phyloP scores from a whole-genome alignment of 352 stramenopile species.

The Pythium sukuiense region DNA sequence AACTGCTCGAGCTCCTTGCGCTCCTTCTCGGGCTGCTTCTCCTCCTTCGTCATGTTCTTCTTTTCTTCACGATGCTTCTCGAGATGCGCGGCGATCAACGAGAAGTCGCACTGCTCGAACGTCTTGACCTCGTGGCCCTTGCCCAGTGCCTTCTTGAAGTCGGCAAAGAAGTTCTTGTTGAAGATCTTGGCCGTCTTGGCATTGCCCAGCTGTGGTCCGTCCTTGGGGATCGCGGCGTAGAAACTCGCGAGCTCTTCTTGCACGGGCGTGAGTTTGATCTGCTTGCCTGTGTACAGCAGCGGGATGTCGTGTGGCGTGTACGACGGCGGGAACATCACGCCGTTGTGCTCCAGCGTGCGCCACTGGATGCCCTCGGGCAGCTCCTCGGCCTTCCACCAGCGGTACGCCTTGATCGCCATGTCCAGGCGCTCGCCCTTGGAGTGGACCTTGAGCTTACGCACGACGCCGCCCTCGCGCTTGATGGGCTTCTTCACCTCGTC shows the following conservation, averaged over 20 bases:
- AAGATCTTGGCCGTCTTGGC: conserved; percentile 97
- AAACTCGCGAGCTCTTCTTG: conserved; percentile 97
- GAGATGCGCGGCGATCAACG: conserved; percentile 90
- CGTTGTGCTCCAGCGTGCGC: conserved; percentile 99
- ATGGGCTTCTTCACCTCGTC: conserved; percentile 29
- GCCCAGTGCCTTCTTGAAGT: conserved; percentile 91
- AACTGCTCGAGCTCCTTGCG: conserved; percentile 92
- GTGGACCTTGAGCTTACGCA: conserved; percentile 92
- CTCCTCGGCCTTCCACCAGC: conserved; percentile 98
- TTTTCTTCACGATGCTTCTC: conserved; percentile 92
- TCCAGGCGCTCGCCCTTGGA: conserved; percentile 93
- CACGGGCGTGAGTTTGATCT: conserved; percentile 92
- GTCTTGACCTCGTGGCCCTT: conserved; percentile 93
- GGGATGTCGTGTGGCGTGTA: conserved; percentile 97
- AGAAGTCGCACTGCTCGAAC: conserved; percentile 98
- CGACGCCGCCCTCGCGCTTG: conserved; percentile 54
- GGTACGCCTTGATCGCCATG: conserved; percentile 98
- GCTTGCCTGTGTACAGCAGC: conserved; percentile 93
- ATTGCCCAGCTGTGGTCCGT: conserved; percentile 97
- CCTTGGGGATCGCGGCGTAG: conserved; percentile 94
- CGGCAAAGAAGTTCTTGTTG: conserved; percentile 99
- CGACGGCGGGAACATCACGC: conserved; percentile 95
- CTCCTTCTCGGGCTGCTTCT: conserved; percentile 88
- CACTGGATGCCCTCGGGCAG: conserved; percentile 96
- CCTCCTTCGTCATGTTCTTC: conserved; percentile 96